A percentile compares a stretch with the other conserved stretches of the same genome.
These are phyloP conservation scores for Marasmius oreades DNA, from an alignment of 1,284 basidiomycete genomes.

Conservation along the genomic window DNA sequence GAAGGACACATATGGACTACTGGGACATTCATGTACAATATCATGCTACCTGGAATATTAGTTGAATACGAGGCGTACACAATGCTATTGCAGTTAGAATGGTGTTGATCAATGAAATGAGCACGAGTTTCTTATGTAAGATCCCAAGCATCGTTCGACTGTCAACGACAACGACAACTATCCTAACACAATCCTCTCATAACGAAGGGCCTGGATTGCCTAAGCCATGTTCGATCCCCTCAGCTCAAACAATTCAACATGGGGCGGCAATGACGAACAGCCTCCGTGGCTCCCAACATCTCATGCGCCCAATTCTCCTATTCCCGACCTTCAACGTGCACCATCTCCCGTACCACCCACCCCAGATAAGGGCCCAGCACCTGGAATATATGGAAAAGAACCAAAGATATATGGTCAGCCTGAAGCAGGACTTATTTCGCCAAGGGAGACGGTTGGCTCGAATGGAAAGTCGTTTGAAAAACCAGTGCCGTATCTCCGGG, in stretches of 20 bases:
- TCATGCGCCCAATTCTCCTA: conserved; percentile 45
- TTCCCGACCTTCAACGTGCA: conserved; percentile 51
- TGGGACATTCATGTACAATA: too few relatives aligned
- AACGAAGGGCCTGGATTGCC: too few relatives aligned
- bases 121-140: too few relatives aligned
- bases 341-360: conserved; percentile 39
- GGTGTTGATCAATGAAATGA: too few relatives aligned
- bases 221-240: conserved; percentile 52
- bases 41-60: too few relatives aligned
- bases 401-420: conserved; percentile 83
- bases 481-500: conserved; percentile 77
- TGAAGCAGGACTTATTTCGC: conserved; percentile 76
- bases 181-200: too few relatives aligned
- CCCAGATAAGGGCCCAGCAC: conserved; percentile 45
- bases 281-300: conserved; percentile 64
- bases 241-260: conserved; percentile 43
- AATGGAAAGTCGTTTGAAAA: conserved; percentile 73
- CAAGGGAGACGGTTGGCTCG: conserved; percentile 53
- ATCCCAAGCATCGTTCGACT: too few relatives aligned
- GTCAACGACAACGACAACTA: too few relatives aligned
- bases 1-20: too few relatives aligned
- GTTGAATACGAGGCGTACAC: too few relatives aligned
- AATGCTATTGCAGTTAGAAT: too few relatives aligned
- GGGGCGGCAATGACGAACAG: conserved; percentile 34
- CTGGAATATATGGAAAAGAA: conserved; percentile 67